Evolutionary conservation across 1,284 basidiomycete genomes (phyloP).

Genomic region (Sphaerobolus stellatus): DNA sequence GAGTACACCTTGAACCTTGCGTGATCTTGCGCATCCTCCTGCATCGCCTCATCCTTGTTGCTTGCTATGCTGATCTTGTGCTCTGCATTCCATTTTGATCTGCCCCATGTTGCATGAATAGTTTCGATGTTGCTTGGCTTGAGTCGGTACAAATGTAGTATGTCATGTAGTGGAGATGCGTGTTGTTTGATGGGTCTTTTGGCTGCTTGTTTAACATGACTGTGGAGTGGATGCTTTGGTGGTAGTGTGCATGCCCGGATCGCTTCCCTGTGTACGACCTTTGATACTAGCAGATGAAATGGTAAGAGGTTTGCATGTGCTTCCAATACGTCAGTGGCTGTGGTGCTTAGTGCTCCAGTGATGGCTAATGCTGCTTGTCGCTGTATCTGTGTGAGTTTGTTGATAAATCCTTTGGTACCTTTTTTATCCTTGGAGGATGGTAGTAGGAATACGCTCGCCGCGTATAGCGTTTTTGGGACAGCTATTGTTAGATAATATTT

Average conservation of each 20-base stretch:
- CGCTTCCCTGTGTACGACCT: constrained; percentile 19
- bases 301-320: constrained; percentile 24
- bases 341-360: constrained; percentile 6
- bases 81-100: neutral
- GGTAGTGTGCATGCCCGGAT: neutral
- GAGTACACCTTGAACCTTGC: neutral
- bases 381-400: constrained; percentile 5
- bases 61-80: neutral
- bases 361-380: constrained; percentile 4
- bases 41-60: neutral
- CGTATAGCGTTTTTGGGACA: neutral
- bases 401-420: constrained; percentile 4
- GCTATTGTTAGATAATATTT: neutral
- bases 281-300: constrained; percentile 26
- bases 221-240: neutral
- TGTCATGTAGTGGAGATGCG: neutral
- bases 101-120: neutral
- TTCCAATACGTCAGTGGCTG: constrained; percentile 2
- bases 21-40: neutral
- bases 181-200: neutral
- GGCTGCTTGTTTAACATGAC: neutral
- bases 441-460: neutral
- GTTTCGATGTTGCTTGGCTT: neutral
- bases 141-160: neutral
- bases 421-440: neutral